These are phyloP conservation scores for Penicillium sp. DNA, from an alignment of 2,329 filamentous ascomycete species.

Conservation along the genomic window DNA sequence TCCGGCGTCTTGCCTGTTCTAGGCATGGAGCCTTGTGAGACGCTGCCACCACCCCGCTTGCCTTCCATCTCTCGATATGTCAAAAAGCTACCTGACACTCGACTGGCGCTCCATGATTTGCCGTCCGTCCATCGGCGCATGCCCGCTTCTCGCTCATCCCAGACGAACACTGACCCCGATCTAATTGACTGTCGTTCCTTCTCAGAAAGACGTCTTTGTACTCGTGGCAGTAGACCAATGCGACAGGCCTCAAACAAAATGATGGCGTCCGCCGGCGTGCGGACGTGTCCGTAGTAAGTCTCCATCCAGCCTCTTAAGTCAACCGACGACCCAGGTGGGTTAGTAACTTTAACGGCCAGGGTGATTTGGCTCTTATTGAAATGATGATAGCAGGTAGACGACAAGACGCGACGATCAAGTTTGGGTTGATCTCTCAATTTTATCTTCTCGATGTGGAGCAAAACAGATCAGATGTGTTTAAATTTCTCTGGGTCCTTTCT, in stretches of 20 bases:
- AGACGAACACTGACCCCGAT: slow-evolving; percentile 98
- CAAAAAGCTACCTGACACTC: slow-evolving; percentile 94
- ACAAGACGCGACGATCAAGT: background rate
- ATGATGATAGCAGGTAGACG: background rate
- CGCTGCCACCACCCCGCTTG: slow-evolving; percentile 78
- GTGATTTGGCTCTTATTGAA: background rate
- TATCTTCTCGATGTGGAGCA: background rate
- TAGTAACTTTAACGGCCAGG: slow-evolving; percentile 12
- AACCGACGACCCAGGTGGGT: slow-evolving; percentile 17
- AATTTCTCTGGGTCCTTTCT: background rate
- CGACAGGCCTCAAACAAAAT: slow-evolving; percentile 98
- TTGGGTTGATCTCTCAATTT: background rate
- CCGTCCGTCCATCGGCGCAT: slow-evolving; percentile 99
- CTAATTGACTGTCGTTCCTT: slow-evolving; percentile 96
- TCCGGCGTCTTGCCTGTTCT: slow-evolving; percentile 76
- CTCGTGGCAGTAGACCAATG: slow-evolving; percentile 81
- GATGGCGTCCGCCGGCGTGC: slow-evolving; percentile 94
- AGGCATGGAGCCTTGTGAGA: slow-evolving; percentile 59
- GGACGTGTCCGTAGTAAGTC: slow-evolving; percentile 92
- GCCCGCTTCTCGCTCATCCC: slow-evolving; percentile 96
- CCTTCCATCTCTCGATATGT: slow-evolving; percentile 99
- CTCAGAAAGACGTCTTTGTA: slow-evolving; percentile 89
- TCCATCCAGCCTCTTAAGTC: slow-evolving; percentile 65
- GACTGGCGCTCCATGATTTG: slow-evolving; percentile 97
- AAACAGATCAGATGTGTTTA: background rate